Conservation (phyloP, 2,329 filamentous ascomycete genomes). For the Cordyceps pruinosa region DNA sequence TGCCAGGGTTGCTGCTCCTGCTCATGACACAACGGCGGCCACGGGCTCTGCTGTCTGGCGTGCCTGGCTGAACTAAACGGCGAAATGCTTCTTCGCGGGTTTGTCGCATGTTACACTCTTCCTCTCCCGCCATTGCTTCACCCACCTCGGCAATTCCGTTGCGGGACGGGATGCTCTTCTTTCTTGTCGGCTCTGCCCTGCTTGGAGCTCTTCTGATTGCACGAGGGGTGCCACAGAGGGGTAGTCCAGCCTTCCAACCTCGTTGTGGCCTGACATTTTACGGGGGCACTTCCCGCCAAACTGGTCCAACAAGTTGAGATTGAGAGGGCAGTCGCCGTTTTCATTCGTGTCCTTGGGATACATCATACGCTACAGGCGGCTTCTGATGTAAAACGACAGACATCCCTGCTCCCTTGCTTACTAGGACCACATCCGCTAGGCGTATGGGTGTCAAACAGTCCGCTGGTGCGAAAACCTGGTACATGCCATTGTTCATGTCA, state of each 20-base stretch:
- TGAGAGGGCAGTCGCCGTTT: background rate
- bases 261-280: conserved; percentile 5
- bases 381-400: background rate
- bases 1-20: background rate
- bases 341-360: background rate
- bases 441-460: background rate
- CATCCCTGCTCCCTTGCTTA: background rate
- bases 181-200: background rate
- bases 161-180: background rate
- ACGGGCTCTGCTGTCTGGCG: background rate
- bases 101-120: no score
- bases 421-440: background rate
- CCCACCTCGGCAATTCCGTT: background rate
- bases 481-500: background rate
- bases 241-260: background rate
- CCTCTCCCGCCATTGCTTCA: background rate
- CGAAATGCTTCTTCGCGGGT: no score
- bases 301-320: background rate
- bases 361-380: background rate
- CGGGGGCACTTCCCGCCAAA: conserved; percentile 2
- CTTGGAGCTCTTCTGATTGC: background rate
- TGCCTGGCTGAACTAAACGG: background rate
- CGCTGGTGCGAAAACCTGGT: background rate
- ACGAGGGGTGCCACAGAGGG: background rate
- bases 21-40: conserved; percentile 1